phyloP scores from a whole-genome alignment of 495 filamentous ascomycete species.

The Penicillium antarcticum region DNA sequence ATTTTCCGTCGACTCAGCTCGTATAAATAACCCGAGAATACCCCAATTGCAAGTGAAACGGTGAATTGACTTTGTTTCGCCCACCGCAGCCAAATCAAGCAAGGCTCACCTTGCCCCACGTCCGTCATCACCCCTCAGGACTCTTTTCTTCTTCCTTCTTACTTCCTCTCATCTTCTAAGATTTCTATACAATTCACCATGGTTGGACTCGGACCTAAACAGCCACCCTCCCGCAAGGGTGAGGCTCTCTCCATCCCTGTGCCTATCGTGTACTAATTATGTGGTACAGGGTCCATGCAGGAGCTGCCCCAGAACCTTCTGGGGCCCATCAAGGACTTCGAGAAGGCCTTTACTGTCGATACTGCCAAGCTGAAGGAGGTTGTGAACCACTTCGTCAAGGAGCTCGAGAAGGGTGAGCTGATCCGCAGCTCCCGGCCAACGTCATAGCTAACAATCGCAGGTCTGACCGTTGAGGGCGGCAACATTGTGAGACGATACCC shows the following conservation, averaged over 20 bases:
- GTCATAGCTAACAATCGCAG: conserved; percentile 36
- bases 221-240: conserved; percentile 74
- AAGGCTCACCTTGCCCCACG: conserved; percentile 21
- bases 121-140: conserved; percentile 19
- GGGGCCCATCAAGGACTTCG: conserved; percentile 78
- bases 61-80: conserved; percentile 1
- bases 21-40: too few relatives aligned
- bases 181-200: conserved; percentile 47
- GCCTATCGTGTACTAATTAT: conserved; percentile 11
- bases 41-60: neutral
- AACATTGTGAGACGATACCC: conserved; percentile 71
- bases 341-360: conserved; percentile 81
- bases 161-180: neutral
- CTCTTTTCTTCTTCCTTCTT: conserved; percentile 1
- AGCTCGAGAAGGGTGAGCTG: conserved; percentile 76
- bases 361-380: conserved; percentile 80
- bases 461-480: conserved; percentile 81
- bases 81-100: conserved; percentile 28
- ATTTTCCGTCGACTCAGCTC: neutral
- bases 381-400: conserved; percentile 80
- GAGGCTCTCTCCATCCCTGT: conserved; percentile 35
- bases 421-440: neutral
- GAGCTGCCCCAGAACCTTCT: conserved; percentile 82
- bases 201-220: conserved; percentile 72
- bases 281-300: conserved; percentile 65